phyloP scores from a whole-genome alignment of 257 asterid genomes.

The Przewalskia tangutica region DNA sequence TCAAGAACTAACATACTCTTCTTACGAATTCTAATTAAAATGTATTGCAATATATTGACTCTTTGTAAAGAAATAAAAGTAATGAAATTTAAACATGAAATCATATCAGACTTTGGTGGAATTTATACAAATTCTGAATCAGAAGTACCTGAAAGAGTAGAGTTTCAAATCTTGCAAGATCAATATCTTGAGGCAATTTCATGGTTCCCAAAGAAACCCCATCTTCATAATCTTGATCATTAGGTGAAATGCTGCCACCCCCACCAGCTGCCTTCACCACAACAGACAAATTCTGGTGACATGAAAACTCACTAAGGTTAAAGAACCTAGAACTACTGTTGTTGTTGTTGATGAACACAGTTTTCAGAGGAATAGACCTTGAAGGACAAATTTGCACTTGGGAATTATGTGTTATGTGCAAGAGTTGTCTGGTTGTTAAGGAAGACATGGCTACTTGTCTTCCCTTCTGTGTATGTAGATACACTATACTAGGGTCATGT shows the following conservation, averaged over 20 bases:
- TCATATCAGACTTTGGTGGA: background rate
- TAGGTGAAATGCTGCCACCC: constrained; percentile 14
- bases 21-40: background rate
- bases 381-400: constrained; percentile 16
- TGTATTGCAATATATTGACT: background rate
- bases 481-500: too few species aligned
- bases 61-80: background rate
- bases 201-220: constrained; percentile 84
- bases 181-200: constrained; percentile 67
- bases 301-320: constrained; percentile 3
- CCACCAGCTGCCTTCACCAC: constrained; percentile 33
- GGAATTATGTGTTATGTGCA: constrained; percentile 14
- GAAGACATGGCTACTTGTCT: constrained; percentile 31
- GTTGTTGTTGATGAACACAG: constrained; percentile 12
- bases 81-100: background rate
- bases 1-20: too few species aligned
- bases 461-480: background rate
- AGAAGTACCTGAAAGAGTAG: constrained; percentile 67
- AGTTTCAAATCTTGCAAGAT: constrained; percentile 66
- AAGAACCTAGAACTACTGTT: constrained; percentile 14
- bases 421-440: constrained; percentile 29
- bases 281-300: constrained; percentile 8
- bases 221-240: constrained; percentile 28
- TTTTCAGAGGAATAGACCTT: constrained; percentile 5
- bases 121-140: background rate